phyloP scores from a whole-genome alignment of 129 eudicot species.

The Ambrosia artemisiifolia region DNA sequence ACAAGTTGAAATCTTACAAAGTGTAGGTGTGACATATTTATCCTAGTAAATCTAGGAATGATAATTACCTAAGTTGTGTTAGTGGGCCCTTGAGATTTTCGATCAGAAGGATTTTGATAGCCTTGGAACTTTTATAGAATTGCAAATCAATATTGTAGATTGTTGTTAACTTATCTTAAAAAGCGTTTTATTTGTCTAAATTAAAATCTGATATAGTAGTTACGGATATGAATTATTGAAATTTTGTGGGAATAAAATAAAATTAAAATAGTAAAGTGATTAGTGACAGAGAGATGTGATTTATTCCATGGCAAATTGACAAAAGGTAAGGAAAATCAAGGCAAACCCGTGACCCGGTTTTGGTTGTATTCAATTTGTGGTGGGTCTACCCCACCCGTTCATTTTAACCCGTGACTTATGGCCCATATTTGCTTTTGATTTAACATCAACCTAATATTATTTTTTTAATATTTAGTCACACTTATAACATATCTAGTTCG shows the following conservation, averaged over 20 bases:
- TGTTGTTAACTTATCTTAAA: no score
- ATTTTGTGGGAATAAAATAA: background rate
- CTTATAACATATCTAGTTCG: no score
- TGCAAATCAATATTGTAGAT: no score
- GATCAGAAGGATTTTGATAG: no score
- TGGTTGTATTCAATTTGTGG: conserved; percentile 24
- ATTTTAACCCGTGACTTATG: conserved; percentile 25
- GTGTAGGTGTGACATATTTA: no score
- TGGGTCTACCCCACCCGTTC: conserved; percentile 12
- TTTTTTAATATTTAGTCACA: background rate
- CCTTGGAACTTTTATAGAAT: no score
- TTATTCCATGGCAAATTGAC: conserved; percentile 9
- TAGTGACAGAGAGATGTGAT: background rate
- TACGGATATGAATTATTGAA: background rate
- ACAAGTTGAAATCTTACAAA: no score
- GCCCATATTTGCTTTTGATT: background rate
- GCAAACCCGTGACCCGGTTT: conserved; percentile 36
- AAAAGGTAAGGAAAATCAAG: conserved; percentile 23
- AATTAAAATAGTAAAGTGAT: background rate
- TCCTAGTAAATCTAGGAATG: no score
- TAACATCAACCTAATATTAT: no score
- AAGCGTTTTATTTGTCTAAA: background rate
- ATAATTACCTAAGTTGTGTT: background rate
- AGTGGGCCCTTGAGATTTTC: background rate
- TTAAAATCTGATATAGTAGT: background rate